phyloP scores from a whole-genome alignment of 495 filamentous ascomycete genomes.

The Ascodesmis nigricans region DNA sequence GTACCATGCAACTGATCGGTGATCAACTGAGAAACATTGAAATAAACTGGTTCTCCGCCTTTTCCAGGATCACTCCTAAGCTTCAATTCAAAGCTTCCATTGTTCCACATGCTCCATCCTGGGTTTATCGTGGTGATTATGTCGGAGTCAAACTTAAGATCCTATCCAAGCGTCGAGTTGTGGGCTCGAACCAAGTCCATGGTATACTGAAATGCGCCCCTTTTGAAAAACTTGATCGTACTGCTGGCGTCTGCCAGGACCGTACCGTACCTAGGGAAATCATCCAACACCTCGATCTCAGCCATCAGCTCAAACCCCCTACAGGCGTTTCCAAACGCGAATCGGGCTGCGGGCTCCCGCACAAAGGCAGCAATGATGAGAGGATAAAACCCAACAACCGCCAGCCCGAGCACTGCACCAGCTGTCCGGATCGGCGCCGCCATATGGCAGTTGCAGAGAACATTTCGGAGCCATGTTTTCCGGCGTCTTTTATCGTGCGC shows the following conservation, averaged over 20 bases:
- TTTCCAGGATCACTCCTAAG: background rate
- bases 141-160: too few relatives aligned
- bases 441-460: too few relatives aligned
- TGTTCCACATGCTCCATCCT: background rate
- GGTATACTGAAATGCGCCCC: constrained; percentile 3
- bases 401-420: background rate
- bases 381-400: constrained; percentile 5
- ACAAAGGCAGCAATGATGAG: constrained; percentile 7
- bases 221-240: constrained; percentile 7
- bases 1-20: background rate
- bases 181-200: constrained; percentile 12
- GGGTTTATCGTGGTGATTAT: too few relatives aligned
- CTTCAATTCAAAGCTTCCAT: background rate
- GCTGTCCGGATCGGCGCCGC: background rate
- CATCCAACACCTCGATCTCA: constrained; percentile 10
- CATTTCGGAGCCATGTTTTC: constrained; percentile 1
- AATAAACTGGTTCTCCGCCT: background rate
- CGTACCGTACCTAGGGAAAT: constrained; percentile 1
- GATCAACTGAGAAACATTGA: constrained; percentile 1
- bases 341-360: constrained; percentile 4
- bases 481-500: background rate
- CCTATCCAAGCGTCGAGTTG: constrained; percentile 8
- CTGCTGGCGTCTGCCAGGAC: constrained; percentile 8
- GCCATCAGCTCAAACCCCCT: constrained; percentile 14
- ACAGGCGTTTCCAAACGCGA: constrained; percentile 7